phyloP scores from a whole-genome alignment of 129 eudicot genomes.

The Deinandra increscens region DNA sequence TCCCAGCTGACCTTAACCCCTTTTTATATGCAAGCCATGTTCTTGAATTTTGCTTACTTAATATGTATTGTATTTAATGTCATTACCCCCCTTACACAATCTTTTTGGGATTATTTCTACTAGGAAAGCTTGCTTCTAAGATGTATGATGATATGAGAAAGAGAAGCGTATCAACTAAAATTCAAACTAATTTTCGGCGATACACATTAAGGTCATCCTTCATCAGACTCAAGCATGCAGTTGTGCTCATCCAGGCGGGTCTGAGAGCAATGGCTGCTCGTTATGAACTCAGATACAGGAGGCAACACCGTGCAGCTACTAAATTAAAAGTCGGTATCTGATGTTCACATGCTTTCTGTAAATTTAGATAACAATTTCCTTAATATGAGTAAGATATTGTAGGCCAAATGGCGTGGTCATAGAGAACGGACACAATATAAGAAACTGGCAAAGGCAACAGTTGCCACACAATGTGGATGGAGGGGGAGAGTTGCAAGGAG shows the following conservation, averaged over 20 bases:
- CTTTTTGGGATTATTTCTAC: neutral
- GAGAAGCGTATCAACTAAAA: conserved; percentile 49
- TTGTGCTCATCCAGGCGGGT: conserved; percentile 64
- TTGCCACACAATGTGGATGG: conserved; percentile 92
- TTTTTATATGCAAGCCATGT: neutral
- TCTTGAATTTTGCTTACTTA: conserved; percentile 13
- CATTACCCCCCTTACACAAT: conserved; percentile 4
- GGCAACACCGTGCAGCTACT: conserved; percentile 60
- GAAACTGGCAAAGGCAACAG: conserved; percentile 62
- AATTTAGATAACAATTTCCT: conserved; percentile 1
- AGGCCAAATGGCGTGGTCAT: conserved; percentile 92
- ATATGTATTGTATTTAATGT: conserved; percentile 3
- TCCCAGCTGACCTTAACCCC: no score
- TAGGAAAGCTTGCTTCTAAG: conserved; percentile 64
- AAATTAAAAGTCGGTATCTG: conserved; percentile 54
- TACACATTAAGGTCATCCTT: conserved; percentile 51
- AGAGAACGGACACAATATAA: conserved; percentile 52
- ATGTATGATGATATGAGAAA: conserved; percentile 48
- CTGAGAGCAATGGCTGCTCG: conserved; percentile 72
- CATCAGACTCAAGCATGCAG: conserved; percentile 47
- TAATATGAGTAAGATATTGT: conserved; percentile 34
- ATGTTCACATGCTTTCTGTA: conserved; percentile 16
- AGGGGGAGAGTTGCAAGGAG: conserved; percentile 71
- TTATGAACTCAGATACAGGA: conserved; percentile 50
- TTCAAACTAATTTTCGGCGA: conserved; percentile 58